Evolutionary conservation across 805 yeast species (phyloP).

Genomic region (Suhomyces canberraensis): DNA sequence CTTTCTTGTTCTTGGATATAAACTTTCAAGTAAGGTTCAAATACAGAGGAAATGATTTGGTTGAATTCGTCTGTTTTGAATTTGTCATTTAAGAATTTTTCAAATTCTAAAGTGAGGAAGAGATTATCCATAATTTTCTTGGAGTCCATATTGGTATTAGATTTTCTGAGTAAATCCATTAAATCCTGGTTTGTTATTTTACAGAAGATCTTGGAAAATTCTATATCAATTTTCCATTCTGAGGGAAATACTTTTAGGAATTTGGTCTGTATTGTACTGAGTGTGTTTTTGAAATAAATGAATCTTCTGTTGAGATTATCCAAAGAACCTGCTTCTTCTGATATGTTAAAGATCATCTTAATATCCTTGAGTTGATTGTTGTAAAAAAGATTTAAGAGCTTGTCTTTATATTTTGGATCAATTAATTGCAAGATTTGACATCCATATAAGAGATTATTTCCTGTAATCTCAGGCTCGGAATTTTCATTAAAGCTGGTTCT

Average conservation of each 20-base stretch:
- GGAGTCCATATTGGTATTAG: slow-evolving; percentile 46
- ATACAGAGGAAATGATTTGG: slow-evolving; percentile 55
- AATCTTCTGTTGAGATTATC: slow-evolving; percentile 83
- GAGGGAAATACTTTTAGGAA: slow-evolving; percentile 59
- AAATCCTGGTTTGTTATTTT: slow-evolving; percentile 68
- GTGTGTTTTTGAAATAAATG: slow-evolving; percentile 65
- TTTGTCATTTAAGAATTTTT: slow-evolving; percentile 61
- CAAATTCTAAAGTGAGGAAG: slow-evolving; percentile 81
- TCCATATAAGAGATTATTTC: slow-evolving; percentile 49
- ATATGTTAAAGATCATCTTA: slow-evolving; percentile 64
- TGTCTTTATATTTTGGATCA: slow-evolving; percentile 54
- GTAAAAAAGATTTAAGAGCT: slow-evolving; percentile 71
- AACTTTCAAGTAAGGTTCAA: slow-evolving; percentile 78
- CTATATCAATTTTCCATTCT: slow-evolving; percentile 67
- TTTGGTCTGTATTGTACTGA: slow-evolving; percentile 54
- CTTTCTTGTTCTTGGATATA: slow-evolving; percentile 88
- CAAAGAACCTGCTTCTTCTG: slow-evolving; percentile 92
- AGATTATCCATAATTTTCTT: slow-evolving; percentile 66
- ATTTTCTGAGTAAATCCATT: slow-evolving; percentile 45
- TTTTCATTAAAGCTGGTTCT: not conserved
- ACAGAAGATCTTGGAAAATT: slow-evolving; percentile 62
- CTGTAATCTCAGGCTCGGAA: not conserved
- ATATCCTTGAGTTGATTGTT: slow-evolving; percentile 70
- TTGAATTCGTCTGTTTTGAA: slow-evolving; percentile 48
- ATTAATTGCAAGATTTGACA: slow-evolving; percentile 68